Evolutionary conservation across 163 green algal genomes (phyloP).

Genomic region (Scenedesmus sp.): DNA sequence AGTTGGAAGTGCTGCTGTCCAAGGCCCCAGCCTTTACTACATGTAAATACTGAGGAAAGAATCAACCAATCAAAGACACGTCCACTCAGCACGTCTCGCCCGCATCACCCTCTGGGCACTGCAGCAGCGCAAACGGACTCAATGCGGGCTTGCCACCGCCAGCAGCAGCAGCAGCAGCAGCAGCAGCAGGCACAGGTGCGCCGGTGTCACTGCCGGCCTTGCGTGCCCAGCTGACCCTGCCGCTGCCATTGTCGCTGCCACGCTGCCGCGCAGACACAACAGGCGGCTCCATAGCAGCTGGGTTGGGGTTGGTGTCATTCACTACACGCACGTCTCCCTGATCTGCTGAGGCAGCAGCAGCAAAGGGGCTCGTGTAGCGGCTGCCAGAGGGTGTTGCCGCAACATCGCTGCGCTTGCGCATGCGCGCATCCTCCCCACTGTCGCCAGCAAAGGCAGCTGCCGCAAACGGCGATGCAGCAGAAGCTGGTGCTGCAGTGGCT

Average conservation of each 20-base stretch:
- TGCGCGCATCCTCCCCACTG: neutral
- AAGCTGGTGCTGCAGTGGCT: neutral
- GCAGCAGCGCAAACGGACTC: constrained; percentile 42
- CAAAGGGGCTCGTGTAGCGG: neutral
- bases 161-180: neutral
- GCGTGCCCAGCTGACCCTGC: neutral
- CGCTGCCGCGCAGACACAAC: neutral
- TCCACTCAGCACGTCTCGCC: neutral
- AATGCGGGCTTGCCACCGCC: neutral
- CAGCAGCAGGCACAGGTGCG: neutral
- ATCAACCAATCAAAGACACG: neutral
- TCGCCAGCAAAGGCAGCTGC: neutral
- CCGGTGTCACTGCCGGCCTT: neutral
- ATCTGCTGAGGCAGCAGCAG: neutral
- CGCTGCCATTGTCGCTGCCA: constrained; percentile 2
- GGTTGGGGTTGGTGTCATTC: neutral
- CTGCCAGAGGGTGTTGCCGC: neutral
- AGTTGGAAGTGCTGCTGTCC: neutral
- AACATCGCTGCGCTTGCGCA: neutral
- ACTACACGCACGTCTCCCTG: neutral
- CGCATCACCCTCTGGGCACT: neutral
- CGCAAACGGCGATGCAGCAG: constrained; percentile 3
- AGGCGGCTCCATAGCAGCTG: neutral
- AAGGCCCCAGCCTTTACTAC: neutral
- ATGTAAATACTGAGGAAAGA: neutral